These are phyloP conservation scores for Rutstroemia sp. DNA, from an alignment of 2,329 filamentous ascomycete species.

Conservation along the genomic window DNA sequence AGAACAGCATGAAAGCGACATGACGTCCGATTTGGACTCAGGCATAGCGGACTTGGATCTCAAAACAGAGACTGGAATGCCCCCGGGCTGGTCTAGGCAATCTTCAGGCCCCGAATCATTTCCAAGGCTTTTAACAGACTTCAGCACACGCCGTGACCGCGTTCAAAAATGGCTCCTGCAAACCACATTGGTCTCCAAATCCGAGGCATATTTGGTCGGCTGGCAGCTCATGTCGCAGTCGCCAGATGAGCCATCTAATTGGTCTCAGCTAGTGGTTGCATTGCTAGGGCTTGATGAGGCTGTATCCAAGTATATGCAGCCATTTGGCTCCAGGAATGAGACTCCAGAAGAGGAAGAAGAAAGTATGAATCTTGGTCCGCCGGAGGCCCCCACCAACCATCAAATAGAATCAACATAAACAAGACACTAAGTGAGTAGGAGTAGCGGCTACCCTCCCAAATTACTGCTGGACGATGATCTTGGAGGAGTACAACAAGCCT, in stretches of 20 bases:
- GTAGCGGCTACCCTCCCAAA: no score
- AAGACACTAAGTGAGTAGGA: no score
- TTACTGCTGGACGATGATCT: no score
- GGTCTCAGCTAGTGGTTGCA: conserved; percentile 20
- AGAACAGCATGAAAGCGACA: neutral
- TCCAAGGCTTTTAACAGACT: conserved; percentile 15
- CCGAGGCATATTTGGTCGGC: conserved; percentile 16
- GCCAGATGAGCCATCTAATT: conserved; percentile 16
- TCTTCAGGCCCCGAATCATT: conserved; percentile 12
- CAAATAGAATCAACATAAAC: no score
- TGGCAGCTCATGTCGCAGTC: conserved; percentile 13
- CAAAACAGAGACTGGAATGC: neutral
- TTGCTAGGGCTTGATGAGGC: conserved; percentile 15
- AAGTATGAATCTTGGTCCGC: no score
- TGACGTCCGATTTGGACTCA: conserved; percentile 10
- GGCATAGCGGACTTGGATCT: conserved; percentile 4
- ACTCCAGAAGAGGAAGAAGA: no score
- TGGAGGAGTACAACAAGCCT: no score
- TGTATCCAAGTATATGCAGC: neutral
- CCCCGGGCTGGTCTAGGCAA: neutral
- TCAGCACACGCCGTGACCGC: conserved; percentile 17
- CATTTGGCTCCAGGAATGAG: no score
- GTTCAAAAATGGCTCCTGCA: conserved; percentile 22
- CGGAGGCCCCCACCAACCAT: no score
- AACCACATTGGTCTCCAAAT: conserved; percentile 14